Evolutionary conservation across 2,329 filamentous ascomycete species (phyloP).

Genomic region (Tolypocladium ovalisporum): DNA sequence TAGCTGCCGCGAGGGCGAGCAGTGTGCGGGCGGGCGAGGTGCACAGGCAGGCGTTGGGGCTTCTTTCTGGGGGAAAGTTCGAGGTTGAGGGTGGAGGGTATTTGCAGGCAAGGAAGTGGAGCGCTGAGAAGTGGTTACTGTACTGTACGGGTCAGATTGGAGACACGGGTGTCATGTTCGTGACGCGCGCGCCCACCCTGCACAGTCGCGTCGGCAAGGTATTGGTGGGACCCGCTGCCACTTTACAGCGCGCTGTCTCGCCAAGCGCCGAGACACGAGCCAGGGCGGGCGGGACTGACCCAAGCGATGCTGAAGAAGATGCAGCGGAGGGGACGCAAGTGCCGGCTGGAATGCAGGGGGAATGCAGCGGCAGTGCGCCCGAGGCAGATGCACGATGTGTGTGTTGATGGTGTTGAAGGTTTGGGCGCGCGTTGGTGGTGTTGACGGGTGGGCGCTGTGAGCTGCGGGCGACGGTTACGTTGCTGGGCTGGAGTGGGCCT

Average conservation of each 20-base stretch:
- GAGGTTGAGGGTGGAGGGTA: constrained; percentile 1
- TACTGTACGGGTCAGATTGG: constrained; percentile 13
- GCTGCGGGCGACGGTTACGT: not conserved
- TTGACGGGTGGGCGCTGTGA: not conserved
- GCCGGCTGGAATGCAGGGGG: not conserved
- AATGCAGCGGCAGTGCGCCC: not conserved
- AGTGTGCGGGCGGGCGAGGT: not conserved
- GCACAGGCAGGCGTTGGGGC: not conserved
- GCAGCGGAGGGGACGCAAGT: not conserved
- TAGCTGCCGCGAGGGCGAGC: not conserved
- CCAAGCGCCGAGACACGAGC: not conserved
- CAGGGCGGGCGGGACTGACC: not conserved
- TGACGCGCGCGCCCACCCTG: constrained; percentile 21
- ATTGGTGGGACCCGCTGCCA: constrained; percentile 5
- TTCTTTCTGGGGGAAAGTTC: not conserved
- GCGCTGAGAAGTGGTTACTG: constrained; percentile 1
- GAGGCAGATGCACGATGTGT: not conserved
- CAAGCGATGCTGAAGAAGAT: not conserved
- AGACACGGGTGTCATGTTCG: constrained; percentile 27
- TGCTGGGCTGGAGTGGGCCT: not conserved
- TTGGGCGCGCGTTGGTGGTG: not conserved
- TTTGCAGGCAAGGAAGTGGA: constrained; percentile 7
- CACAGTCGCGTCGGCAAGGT: constrained; percentile 22
- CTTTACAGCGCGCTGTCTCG: constrained; percentile 1
- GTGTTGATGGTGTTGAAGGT: not conserved